These are phyloP conservation scores for Epichloe sibirici DNA, from an alignment of 2,329 filamentous ascomycete species.

Conservation along the genomic window DNA sequence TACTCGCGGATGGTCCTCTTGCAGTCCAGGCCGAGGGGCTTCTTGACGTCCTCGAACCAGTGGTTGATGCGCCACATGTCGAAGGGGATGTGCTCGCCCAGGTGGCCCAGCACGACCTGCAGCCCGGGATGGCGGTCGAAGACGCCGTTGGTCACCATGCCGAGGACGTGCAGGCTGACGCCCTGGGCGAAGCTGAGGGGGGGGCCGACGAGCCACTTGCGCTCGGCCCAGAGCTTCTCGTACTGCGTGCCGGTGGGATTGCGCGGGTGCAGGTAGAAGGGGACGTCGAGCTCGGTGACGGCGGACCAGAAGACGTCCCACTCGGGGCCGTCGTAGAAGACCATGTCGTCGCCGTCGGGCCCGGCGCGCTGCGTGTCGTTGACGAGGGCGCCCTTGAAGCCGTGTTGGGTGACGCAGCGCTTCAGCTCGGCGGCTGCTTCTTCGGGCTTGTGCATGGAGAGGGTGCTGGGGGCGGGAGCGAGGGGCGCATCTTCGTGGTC, in stretches of 20 bases:
- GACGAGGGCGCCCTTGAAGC: conserved; percentile 51
- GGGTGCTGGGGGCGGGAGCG: conserved; percentile 19
- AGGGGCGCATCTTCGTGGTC: background rate
- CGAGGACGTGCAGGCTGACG: conserved; percentile 44
- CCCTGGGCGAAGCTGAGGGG: conserved; percentile 47
- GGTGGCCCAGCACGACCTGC: conserved; percentile 34
- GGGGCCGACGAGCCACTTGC: conserved; percentile 48
- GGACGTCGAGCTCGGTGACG: conserved; percentile 46
- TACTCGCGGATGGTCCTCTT: conserved; percentile 39
- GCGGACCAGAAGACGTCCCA: conserved; percentile 52
- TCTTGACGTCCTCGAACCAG: conserved; percentile 45
- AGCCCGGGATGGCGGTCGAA: conserved; percentile 35
- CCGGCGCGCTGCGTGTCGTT: conserved; percentile 51
- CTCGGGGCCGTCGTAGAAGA: conserved; percentile 51
- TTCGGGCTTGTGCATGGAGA: conserved; percentile 41
- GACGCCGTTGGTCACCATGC: conserved; percentile 37
- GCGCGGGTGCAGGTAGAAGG: conserved; percentile 51
- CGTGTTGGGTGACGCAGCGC: conserved; percentile 41
- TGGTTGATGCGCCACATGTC: conserved; percentile 39
- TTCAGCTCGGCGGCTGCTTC: conserved; percentile 37
- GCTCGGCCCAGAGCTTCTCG: conserved; percentile 45
- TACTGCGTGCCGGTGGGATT: conserved; percentile 43
- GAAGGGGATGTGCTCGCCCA: conserved; percentile 37
- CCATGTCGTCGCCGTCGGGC: conserved; percentile 43
- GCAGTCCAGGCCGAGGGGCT: conserved; percentile 33